A percentile compares a stretch with the other conserved stretches of the same genome.
These are phyloP conservation scores for Salix suchowensis DNA, from an alignment of 345 rosid species.

Conservation along the genomic window DNA sequence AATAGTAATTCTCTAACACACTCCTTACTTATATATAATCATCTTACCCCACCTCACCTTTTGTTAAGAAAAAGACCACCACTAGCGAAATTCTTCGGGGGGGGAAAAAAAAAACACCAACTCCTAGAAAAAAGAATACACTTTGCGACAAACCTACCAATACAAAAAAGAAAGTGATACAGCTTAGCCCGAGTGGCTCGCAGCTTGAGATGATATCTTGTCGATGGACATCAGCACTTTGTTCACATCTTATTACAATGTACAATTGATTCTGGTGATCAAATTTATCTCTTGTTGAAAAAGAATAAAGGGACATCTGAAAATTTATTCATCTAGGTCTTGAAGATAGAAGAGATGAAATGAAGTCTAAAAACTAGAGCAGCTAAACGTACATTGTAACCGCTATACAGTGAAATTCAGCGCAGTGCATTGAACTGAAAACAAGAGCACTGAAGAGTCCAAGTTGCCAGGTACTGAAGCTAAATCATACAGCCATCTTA, in stretches of 20 bases:
- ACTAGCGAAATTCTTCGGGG: too few species aligned
- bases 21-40: too few species aligned
- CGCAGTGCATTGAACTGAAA: slow-evolving; percentile 5
- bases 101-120: too few species aligned
- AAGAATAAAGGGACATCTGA: neutral
- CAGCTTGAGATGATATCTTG: neutral
- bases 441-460: neutral
- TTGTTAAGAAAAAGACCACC: too few species aligned
- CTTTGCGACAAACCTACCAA: too few species aligned
- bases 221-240: neutral
- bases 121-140: too few species aligned
- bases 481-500: neutral
- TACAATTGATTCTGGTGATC: neutral
- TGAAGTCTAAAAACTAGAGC: neutral
- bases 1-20: too few species aligned
- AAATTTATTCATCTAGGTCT: too few species aligned
- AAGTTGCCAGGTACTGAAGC: neutral
- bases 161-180: too few species aligned
- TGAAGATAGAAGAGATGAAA: neutral
- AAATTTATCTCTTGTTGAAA: neutral
- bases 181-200: too few species aligned
- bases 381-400: slow-evolving; percentile 25
- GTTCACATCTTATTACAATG: neutral
- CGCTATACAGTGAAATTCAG: slow-evolving; percentile 41
- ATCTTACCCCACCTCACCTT: too few species aligned